Conservation (phyloP, 805 yeast genomes). For the Wickerhamiella azymoides region DNA sequence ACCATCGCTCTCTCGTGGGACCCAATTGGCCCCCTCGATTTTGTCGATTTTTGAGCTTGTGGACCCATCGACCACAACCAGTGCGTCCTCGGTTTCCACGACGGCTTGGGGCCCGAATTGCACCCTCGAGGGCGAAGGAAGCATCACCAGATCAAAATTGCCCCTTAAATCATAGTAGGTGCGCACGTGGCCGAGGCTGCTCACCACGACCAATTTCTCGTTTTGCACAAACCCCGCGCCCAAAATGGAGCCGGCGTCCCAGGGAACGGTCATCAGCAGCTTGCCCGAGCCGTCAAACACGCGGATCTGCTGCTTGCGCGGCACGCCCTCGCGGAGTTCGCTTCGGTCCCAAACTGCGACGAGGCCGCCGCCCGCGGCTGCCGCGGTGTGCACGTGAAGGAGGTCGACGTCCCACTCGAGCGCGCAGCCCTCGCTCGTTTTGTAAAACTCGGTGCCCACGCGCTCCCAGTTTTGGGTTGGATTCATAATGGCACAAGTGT, state of each 20-base stretch:
- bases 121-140: not conserved
- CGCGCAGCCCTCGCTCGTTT: constrained; percentile 43
- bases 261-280: constrained; percentile 17
- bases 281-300: constrained; percentile 25
- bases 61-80: not conserved
- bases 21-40: not conserved
- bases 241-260: constrained; percentile 38
- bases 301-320: constrained; percentile 14
- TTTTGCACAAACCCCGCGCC: constrained; percentile 39
- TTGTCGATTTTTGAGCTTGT: too few relatives aligned
- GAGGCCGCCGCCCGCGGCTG: constrained; percentile 42
- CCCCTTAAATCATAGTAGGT: constrained; percentile 53
- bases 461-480: constrained; percentile 55
- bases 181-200: constrained; percentile 40
- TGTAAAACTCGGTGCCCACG: constrained; percentile 54
- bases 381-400: constrained; percentile 32
- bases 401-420: constrained; percentile 38
- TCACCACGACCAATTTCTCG: constrained; percentile 44
- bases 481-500: constrained; percentile 5
- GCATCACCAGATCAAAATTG: constrained; percentile 32
- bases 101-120: not conserved
- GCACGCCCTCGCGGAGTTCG: constrained; percentile 9
- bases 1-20: not conserved
- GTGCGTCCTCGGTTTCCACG: not conserved
- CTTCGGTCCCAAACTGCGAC: constrained; percentile 31